A percentile compares a stretch with the other conserved stretches of the same genome.
phyloP scores from a whole-genome alignment of 495 filamentous ascomycete species.

The Astrocystis sublimbata region DNA sequence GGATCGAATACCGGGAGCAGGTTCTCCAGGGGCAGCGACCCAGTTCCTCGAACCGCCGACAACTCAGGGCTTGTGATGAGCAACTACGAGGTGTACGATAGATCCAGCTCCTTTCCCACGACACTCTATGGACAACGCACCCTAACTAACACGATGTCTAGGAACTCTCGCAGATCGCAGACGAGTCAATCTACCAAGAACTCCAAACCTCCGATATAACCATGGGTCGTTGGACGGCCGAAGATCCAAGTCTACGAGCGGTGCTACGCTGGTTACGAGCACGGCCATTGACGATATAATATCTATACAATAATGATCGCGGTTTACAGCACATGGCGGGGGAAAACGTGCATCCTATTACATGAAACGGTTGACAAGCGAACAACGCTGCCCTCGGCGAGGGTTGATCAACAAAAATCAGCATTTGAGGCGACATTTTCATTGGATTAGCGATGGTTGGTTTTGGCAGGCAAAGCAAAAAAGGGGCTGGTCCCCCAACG shows the following conservation, averaged over 20 bases:
- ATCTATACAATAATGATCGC: slow-evolving; percentile 10
- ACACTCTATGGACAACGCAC: not conserved
- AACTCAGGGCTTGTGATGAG: slow-evolving; percentile 60
- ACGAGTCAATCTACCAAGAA: slow-evolving; percentile 64
- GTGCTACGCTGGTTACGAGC: slow-evolving; percentile 54
- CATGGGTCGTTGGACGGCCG: slow-evolving; percentile 72
- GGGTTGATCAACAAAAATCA: not conserved
- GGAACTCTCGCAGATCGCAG: slow-evolving; percentile 69
- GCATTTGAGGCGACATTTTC: not conserved
- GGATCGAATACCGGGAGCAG: slow-evolving; percentile 71
- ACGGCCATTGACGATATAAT: slow-evolving; percentile 35
- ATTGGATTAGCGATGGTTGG: not conserved
- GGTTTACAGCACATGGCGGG: not conserved
- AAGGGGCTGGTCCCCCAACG: not conserved
- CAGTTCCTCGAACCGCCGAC: slow-evolving; percentile 55
- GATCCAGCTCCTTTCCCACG: slow-evolving; percentile 1
- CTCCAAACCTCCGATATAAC: slow-evolving; percentile 63
- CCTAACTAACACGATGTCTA: slow-evolving; percentile 36
- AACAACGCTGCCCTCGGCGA: not conserved
- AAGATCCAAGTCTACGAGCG: slow-evolving; percentile 62
- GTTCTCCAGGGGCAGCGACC: slow-evolving; percentile 67
- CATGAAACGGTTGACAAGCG: not conserved
- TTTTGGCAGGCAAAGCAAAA: not conserved
- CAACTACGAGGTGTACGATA: slow-evolving; percentile 62
- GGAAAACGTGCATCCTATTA: slow-evolving; percentile 1